Conservation (phyloP, 345 rosid species). For the Limnanthes douglasii region DNA sequence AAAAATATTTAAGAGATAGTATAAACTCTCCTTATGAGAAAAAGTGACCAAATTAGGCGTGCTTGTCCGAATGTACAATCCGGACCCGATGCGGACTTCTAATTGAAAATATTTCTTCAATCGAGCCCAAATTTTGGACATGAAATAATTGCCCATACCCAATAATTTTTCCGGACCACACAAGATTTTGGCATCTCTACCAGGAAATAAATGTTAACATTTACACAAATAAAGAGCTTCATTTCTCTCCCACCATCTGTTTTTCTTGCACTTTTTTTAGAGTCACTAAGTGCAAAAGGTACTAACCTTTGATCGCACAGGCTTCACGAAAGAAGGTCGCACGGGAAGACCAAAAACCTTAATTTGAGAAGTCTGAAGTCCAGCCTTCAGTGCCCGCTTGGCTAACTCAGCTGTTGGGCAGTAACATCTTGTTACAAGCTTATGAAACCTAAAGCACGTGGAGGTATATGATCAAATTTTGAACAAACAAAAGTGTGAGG, state of each 20-base stretch:
- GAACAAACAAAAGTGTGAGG: constrained; percentile 4
- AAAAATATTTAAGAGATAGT: background rate
- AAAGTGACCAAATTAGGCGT: background rate
- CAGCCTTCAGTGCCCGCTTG: constrained; percentile 83
- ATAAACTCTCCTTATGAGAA: background rate
- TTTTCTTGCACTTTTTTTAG: too few species aligned
- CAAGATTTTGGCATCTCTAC: too few species aligned
- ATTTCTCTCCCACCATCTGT: too few species aligned
- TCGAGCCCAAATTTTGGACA: too few species aligned
- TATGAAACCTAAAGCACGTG: constrained; percentile 65
- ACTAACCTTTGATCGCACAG: constrained; percentile 79
- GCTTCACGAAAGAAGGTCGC: constrained; percentile 93
- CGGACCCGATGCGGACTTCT: too few species aligned
- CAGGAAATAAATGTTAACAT: too few species aligned
- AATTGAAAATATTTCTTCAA: too few species aligned
- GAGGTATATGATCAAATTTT: constrained; percentile 6
- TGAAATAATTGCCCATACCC: too few species aligned
- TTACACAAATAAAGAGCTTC: too few species aligned
- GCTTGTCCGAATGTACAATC: too few species aligned
- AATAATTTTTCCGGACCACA: too few species aligned
- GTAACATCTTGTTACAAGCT: constrained; percentile 98
- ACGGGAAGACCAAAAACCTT: constrained; percentile 97
- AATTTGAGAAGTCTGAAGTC: constrained; percentile 63
- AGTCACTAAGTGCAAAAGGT: background rate
- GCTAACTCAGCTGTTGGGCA: constrained; percentile 92